These are phyloP conservation scores for Chaetomiaceae sp. DNA, from an alignment of 2,329 filamentous ascomycete genomes.

Conservation along the genomic window DNA sequence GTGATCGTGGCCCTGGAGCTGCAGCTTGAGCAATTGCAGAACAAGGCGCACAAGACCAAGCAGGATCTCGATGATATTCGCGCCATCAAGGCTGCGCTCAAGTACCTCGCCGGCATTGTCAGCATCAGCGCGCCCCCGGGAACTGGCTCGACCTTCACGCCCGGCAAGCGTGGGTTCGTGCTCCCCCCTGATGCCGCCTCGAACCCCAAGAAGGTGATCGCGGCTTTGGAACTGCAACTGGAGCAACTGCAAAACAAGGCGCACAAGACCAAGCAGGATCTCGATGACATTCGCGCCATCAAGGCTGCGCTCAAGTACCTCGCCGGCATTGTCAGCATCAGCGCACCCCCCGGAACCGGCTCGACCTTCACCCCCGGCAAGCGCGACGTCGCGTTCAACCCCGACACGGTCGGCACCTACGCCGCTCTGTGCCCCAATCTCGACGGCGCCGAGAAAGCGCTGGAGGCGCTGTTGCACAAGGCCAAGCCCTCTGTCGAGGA, in stretches of 20 bases:
- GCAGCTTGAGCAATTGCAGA: conserved; percentile 22
- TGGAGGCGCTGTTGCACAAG: conserved; percentile 21
- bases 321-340: conserved; percentile 20
- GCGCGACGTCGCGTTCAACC: conserved; percentile 13
- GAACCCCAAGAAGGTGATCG: conserved; percentile 23
- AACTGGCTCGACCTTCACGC: conserved; percentile 19
- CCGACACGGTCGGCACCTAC: conserved; percentile 16
- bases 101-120: conserved; percentile 20
- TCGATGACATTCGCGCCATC: conserved; percentile 22
- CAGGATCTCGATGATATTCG: conserved; percentile 21
- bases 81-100: conserved; percentile 22
- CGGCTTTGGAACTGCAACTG: conserved; percentile 18
- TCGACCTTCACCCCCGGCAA: conserved; percentile 24
- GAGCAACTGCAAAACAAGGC: conserved; percentile 24
- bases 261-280: conserved; percentile 22
- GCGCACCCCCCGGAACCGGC: conserved; percentile 20
- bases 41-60: conserved; percentile 24
- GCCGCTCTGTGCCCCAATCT: conserved; percentile 68
- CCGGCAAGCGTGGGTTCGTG: conserved; percentile 22
- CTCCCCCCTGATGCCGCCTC: conserved; percentile 21
- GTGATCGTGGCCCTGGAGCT: conserved; percentile 21
- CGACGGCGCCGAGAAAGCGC: conserved; percentile 53
- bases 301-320: conserved; percentile 22
- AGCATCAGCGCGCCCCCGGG: conserved; percentile 23
- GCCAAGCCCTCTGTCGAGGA: conserved; percentile 18